Base-by-base conservation (phyloP, 73 alveolate genomes). In the Paramecium tetraurelia region DNA sequence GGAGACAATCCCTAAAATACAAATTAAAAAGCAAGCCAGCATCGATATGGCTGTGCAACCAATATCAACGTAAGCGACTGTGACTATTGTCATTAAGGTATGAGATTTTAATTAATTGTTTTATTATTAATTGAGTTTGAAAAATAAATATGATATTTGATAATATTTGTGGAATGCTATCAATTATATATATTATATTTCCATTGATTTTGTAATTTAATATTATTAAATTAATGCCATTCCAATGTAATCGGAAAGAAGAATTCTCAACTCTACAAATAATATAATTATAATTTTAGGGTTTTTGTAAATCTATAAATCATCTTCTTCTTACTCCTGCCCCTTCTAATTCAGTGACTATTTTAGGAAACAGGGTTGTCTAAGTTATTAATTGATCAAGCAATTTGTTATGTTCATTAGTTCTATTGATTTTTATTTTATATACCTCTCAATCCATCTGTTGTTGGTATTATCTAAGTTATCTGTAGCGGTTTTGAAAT, bases 361-460 rank as follows among this genome's bases (percentile, higher is more conserved):
- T 46, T 80, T 80, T 80, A 11, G 90, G 90, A 27, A 80, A 43
- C 12, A 80, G 57, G 8, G 90, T 24, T 21, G 16, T 43, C 48
- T 80, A 80, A 22, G 31, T 22, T 24, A 33, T 8, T n/a, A 40
- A 24, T 43, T 80, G 18, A 20, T 80, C 76, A 4, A 44, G 11
- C 57, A 80, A 43, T 24, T 80, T 80, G 14, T 27, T 44, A 35
- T 48, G 46, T 46, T 80, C 90, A 46, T 80, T 80, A 16, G 90
- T 31, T 80, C 77, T 80, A 80, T 10, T 10, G 4, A 16, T 12
- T 43, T 14, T 8, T 10, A 20, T 2, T 22, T 4, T n/a, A 16
- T n/a, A n/a, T 80, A 80, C 90, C 77, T 80, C 22, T 80, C 70
- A 27, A 80, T n/a, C 90, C 90, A 80, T 80, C 90, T 80, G 20